phyloP scores from a whole-genome alignment of 2,329 filamentous ascomycete genomes.

The Pseudofabraea citricarpa region DNA sequence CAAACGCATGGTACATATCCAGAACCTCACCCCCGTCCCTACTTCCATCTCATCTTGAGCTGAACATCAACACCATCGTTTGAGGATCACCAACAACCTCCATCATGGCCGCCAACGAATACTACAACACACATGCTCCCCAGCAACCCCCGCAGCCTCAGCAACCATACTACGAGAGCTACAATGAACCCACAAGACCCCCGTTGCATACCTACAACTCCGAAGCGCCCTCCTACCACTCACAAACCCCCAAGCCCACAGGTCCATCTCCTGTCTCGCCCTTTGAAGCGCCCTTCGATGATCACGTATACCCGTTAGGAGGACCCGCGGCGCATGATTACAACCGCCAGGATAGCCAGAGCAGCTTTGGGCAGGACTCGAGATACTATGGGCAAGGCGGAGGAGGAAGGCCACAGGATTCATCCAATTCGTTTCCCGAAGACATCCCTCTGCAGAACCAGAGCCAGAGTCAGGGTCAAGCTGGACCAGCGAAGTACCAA shows the following conservation, averaged over 20 bases:
- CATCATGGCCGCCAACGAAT: conserved; percentile 25
- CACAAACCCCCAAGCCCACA: conserved; percentile 17
- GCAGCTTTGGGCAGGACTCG: conserved; percentile 46
- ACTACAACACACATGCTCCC: conserved; percentile 20
- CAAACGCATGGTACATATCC: too few relatives aligned
- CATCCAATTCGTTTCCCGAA: conserved; percentile 35
- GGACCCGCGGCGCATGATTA: conserved; percentile 27
- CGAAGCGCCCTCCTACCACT: conserved; percentile 19
- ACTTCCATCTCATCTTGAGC: too few relatives aligned
- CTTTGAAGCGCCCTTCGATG: conserved; percentile 64
- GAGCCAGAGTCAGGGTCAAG: too few relatives aligned
- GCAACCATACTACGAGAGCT: conserved; percentile 9
- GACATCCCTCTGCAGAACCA: conserved; percentile 55
- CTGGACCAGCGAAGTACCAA: conserved; percentile 25
- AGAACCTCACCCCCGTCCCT: too few relatives aligned
- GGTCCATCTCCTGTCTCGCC: conserved; percentile 39
- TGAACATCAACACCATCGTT: too few relatives aligned
- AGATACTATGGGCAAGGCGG: conserved; percentile 48
- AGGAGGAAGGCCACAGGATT: conserved; percentile 31
- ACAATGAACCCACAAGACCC: conserved; percentile 11
- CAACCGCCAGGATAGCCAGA: conserved; percentile 25
- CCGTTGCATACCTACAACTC: conserved; percentile 9
- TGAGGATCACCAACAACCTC: too few relatives aligned
- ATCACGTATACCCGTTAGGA: conserved; percentile 55
- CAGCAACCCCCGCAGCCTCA: conserved; percentile 9